Evolutionary conservation across 75 land plant species (phyloP).

Genomic region (Pseudotsuga menziesii): DNA sequence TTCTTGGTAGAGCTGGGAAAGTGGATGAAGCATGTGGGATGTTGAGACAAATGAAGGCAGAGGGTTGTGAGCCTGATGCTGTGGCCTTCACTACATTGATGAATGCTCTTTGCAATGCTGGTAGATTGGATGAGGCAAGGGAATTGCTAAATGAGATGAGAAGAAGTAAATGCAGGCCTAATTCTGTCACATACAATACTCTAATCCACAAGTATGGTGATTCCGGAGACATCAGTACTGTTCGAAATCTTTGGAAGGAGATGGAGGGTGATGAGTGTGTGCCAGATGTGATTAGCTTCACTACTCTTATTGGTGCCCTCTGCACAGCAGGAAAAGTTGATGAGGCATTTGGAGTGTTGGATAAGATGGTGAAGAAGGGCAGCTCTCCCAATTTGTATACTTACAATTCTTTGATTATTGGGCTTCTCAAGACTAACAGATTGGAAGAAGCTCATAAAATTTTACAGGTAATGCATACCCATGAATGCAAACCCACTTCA

Average conservation of each 20-base stretch:
- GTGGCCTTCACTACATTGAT: constrained; percentile 80
- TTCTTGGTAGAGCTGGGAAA: constrained; percentile 65
- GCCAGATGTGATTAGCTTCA: constrained; percentile 66
- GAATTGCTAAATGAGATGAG: constrained; percentile 51
- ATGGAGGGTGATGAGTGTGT: constrained; percentile 62
- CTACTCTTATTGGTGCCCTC: constrained; percentile 59
- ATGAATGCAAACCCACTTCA: constrained; percentile 34
- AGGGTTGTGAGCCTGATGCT: constrained; percentile 68
- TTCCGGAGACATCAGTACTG: constrained; percentile 26
- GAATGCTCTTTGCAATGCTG: constrained; percentile 62
- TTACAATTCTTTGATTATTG: constrained; percentile 62
- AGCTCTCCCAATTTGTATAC: constrained; percentile 55
- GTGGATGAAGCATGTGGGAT: constrained; percentile 51
- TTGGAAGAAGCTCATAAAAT: constrained; percentile 47
- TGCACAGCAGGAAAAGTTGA: constrained; percentile 49
- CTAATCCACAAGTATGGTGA: constrained; percentile 68
- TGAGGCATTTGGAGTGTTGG: constrained; percentile 43
- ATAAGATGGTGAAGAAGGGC: constrained; percentile 42
- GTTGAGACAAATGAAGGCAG: constrained; percentile 59
- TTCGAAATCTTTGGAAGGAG: constrained; percentile 46
- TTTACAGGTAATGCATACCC: constrained; percentile 31
- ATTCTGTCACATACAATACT: constrained; percentile 62
- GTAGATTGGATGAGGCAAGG: constrained; percentile 41
- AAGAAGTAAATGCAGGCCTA: constrained; percentile 39
- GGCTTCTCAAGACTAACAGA: constrained; percentile 43